These are phyloP conservation scores for Lachnellula willkommii DNA, from an alignment of 2,329 filamentous ascomycete genomes.

Conservation along the genomic window DNA sequence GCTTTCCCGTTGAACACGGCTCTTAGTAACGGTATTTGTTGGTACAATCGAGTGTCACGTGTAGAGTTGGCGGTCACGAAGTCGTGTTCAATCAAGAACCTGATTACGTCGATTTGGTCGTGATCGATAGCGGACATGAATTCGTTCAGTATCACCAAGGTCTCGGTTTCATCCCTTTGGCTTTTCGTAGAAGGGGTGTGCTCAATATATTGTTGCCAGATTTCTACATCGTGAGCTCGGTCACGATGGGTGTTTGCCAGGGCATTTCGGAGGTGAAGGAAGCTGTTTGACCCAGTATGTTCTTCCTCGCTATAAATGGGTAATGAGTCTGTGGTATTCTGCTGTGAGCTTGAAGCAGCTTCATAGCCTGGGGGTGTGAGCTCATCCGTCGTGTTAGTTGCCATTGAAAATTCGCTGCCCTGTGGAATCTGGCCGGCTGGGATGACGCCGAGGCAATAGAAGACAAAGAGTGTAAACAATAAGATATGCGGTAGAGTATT, in stretches of 20 bases:
- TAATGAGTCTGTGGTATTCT: background rate
- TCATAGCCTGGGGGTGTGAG: background rate
- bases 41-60: background rate
- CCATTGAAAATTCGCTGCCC: background rate
- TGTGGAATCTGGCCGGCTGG: too few species aligned
- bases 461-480: too few species aligned
- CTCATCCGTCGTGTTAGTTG: background rate
- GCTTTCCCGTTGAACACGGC: conserved; percentile 10
- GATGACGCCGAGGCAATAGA: too few species aligned
- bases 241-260: background rate
- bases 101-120: conserved; percentile 1
- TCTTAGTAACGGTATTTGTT: conserved; percentile 9
- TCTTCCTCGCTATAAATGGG: background rate
- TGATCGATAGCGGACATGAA: background rate
- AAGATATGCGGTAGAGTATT: too few species aligned
- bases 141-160: background rate
- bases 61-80: conserved; percentile 1
- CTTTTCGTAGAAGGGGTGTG: background rate
- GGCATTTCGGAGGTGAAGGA: background rate
- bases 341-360: background rate
- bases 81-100: conserved; percentile 1
- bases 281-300: background rate
- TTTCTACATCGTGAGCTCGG: background rate
- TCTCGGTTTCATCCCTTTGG: background rate
- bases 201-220: background rate